Evolutionary conservation across 2,329 filamentous ascomycete species (phyloP).

Genomic region (Pestalotiopsis sp.): DNA sequence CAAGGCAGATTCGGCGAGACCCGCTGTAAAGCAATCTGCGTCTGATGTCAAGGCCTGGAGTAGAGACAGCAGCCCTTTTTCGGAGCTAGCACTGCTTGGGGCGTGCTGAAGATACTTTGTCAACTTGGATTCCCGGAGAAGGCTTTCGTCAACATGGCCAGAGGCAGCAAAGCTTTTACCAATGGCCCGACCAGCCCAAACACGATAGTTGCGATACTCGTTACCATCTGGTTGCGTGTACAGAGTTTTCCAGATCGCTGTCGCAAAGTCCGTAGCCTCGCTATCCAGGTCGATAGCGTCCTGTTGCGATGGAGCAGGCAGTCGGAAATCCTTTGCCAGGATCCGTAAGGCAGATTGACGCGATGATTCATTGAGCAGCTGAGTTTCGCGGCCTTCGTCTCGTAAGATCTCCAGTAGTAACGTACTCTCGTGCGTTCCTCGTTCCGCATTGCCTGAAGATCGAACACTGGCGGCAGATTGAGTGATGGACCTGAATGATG

Average conservation of each 20-base stretch:
- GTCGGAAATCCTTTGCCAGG: slow-evolving; percentile 75
- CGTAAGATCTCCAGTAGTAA: slow-evolving; percentile 79
- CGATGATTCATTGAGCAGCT: slow-evolving; percentile 72
- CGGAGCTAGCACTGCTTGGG: slow-evolving; percentile 58
- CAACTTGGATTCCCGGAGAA: slow-evolving; percentile 63
- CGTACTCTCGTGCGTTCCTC: slow-evolving; percentile 74
- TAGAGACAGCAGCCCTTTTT: slow-evolving; percentile 63
- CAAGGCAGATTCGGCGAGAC: slow-evolving; percentile 63
- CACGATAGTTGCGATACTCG: slow-evolving; percentile 73
- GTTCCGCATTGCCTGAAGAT: slow-evolving; percentile 69
- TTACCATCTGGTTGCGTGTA: slow-evolving; percentile 63
- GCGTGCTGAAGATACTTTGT: slow-evolving; percentile 51
- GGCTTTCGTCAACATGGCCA: slow-evolving; percentile 65
- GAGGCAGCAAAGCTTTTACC: slow-evolving; percentile 82
- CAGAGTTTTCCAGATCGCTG: slow-evolving; percentile 78
- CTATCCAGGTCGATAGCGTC: slow-evolving; percentile 73
- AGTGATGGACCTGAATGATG: slow-evolving; percentile 69
- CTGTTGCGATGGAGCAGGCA: slow-evolving; percentile 57
- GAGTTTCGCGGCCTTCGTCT: slow-evolving; percentile 65
- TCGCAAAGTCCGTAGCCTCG: slow-evolving; percentile 62
- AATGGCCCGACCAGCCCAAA: slow-evolving; percentile 85
- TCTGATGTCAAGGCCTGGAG: slow-evolving; percentile 65
- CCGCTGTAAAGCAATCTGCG: slow-evolving; percentile 57
- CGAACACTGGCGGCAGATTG: slow-evolving; percentile 69
- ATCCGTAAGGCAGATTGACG: slow-evolving; percentile 71